A percentile compares a stretch with the other conserved stretches of the same genome.
Conservation (phyloP, 2,329 filamentous ascomycete genomes). For the Neofusicoccum umdonicola region DNA sequence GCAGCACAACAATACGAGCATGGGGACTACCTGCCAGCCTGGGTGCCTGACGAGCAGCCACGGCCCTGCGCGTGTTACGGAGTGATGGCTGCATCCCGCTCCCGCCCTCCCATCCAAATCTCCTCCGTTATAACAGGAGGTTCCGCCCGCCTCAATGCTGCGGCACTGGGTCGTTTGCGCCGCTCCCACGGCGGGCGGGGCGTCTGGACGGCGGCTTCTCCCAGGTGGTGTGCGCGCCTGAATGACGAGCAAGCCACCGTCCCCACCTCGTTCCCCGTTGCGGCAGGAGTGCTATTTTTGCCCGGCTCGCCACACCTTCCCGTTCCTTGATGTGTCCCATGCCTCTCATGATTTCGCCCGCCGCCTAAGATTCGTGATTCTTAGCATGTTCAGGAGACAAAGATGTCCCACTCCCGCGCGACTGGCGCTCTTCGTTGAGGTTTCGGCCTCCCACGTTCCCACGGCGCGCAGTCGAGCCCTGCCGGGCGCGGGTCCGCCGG, state of each 20-base stretch:
- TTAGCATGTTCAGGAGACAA: not conserved
- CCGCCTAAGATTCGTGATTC: not conserved
- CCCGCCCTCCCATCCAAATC: conserved; percentile 8
- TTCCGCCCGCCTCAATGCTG: not conserved
- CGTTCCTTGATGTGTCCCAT: not conserved
- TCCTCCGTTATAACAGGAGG: conserved; percentile 13
- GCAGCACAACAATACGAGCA: not conserved
- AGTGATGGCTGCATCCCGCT: conserved; percentile 5
- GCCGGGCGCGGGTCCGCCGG: not conserved
- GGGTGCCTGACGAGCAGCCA: not conserved
- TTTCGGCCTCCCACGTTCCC: not conserved
- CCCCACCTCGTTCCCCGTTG: not conserved
- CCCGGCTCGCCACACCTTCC: conserved; percentile 3
- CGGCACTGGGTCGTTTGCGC: not conserved
- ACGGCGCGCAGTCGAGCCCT: not conserved
- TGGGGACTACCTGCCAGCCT: not conserved
- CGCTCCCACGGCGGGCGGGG: not conserved
- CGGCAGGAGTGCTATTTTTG: conserved; percentile 4
- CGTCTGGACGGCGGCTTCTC: not conserved
- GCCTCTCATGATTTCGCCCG: conserved; percentile 5
- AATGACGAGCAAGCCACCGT: conserved; percentile 8
- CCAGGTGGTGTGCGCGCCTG: conserved; percentile 10
- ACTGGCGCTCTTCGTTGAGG: not conserved
- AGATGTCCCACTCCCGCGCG: not conserved
- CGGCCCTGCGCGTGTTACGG: not conserved